Evolutionary conservation across 2,329 filamentous ascomycete species (phyloP).

Genomic region (Diplodia intermedia): DNA sequence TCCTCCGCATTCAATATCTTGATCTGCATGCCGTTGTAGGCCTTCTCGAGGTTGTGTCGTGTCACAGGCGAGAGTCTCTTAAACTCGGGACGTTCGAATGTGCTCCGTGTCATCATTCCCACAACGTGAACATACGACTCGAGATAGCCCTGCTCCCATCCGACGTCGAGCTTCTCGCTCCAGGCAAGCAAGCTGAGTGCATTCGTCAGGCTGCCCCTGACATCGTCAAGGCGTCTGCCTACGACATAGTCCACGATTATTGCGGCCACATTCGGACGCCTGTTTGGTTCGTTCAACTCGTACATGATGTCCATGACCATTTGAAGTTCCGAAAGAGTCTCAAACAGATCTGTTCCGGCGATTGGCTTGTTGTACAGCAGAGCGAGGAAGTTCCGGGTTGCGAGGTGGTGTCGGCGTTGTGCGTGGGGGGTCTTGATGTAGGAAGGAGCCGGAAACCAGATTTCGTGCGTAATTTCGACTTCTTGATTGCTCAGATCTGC

Average conservation of each 20-base stretch:
- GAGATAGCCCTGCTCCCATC: slow-evolving; percentile 71
- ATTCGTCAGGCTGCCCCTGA: slow-evolving; percentile 65
- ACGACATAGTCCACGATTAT: slow-evolving; percentile 68
- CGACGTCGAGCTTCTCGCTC: slow-evolving; percentile 67
- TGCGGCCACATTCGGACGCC: slow-evolving; percentile 58
- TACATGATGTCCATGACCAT: slow-evolving; percentile 64
- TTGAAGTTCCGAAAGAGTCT: slow-evolving; percentile 69
- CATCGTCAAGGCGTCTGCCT: slow-evolving; percentile 67
- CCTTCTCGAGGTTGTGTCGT: slow-evolving; percentile 67
- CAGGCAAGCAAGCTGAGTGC: slow-evolving; percentile 70
- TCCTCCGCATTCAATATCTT: slow-evolving; percentile 69
- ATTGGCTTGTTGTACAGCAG: slow-evolving; percentile 69
- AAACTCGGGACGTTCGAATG: slow-evolving; percentile 63
- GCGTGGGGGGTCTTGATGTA: slow-evolving; percentile 55
- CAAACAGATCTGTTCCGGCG: slow-evolving; percentile 68
- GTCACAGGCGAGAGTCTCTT: slow-evolving; percentile 66
- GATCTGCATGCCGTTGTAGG: slow-evolving; percentile 67
- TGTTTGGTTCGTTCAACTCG: slow-evolving; percentile 52
- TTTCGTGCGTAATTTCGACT: slow-evolving; percentile 52
- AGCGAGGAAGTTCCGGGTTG: slow-evolving; percentile 73
- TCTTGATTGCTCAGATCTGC: slow-evolving; percentile 31
- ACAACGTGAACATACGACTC: slow-evolving; percentile 72
- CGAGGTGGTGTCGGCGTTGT: slow-evolving; percentile 66
- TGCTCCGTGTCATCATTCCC: slow-evolving; percentile 60
- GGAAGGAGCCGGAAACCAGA: slow-evolving; percentile 67